Base-by-base conservation (phyloP, 1,139 yeast genomes). In the Candida neerlandica region DNA sequence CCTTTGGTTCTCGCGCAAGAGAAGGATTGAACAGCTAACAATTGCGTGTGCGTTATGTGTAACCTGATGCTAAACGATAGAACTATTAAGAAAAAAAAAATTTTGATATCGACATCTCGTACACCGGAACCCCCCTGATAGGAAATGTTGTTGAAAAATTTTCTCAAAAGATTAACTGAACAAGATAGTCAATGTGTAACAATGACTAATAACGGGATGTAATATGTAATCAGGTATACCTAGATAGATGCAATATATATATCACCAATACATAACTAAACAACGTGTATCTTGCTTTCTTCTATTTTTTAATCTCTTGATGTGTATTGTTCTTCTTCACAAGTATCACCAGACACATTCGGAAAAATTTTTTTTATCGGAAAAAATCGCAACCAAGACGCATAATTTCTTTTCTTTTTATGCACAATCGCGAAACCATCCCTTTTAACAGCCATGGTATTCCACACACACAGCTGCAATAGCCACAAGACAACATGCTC, bases 311-410 rank as follows among this genome's bases (percentile, higher is more conserved):
- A 4, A 30, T 30, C 14, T 7, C 11, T 30, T 30, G 9, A 11
- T 12, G 12, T n/a, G n/a, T n/a, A n/a, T 30, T 7, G 5, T 10
- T 30, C 33, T 30, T 5, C 9, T 30, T 30, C 9, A 30, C 9
- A 30, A 4, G 39, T 35, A 35, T 35, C 39, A 35, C 39, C 39
- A 35, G 39, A 35, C 14, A 35, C 39, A 7, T 35, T 35, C 39
- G 39, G 39, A 35, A 35, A 35, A 35, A 35, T 23, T 35, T 16
- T 35, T 4, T 16, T 35, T 4, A 21, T 35, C 39, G 39, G 39
- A 16, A 35, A 35, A 35, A 35, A 4, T 35, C 39, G 39, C 39
- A 16, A 35, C 39, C 15, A 19, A 2, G 21, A 9, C 16, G 26
- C 39, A 35, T 16, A 19, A 16, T 35, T 7, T 4, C 16, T 35